Base-by-base conservation (phyloP, 2,329 filamentous ascomycete genomes). In the Penicillium capsulatum region DNA sequence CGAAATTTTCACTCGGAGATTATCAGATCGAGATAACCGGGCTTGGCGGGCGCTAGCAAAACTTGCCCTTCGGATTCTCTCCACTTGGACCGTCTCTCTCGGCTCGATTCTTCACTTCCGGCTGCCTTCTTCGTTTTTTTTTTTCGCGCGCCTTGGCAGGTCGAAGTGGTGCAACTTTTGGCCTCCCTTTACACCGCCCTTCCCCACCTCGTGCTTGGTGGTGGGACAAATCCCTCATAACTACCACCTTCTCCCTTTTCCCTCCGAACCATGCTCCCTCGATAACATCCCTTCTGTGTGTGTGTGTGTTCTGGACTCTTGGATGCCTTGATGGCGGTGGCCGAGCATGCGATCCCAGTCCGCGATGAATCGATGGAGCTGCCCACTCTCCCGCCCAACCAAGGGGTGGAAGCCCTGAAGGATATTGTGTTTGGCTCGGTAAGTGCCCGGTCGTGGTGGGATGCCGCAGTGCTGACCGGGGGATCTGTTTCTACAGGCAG, bases 341-440 rank as follows among this genome's bases (percentile, higher is more conserved):
- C 55, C 46, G 60, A 65, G 50, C 58, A 61, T 60, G 58, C 59
- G 48, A 57, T 60, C 57, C 54, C 59, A 34, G 54, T 60, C 49
- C 52, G 58, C 45, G 59, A 66, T 66, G 63, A 64, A 50, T 48
- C 62, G 33, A 64, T 68, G 58, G 66, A 68, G 39, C 50, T 67
- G 20, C 60, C 65, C 41, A 54, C 61, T 36, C 54, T 67, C 15
- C 63, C 64, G 11, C 63, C 63, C 36, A 66, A 65, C 40, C 74
- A 79, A 55, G 73, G 73, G 34, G 52, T 74, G 19, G 84, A 92
- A 57, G 86, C 87, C 4, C 58, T 91, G 28, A 90, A 95, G 65
- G 90, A 97, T 59, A 79, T 98, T 40, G 60, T 83, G 8, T 97
- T 88, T 64, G 92, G 92, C 62, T 96, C 91, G 43, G 80, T 90